A percentile compares a stretch with the other conserved stretches of the same genome.
Conservation (phyloP, 1,139 yeast genomes). For the Protomyces arabidopsidicola region DNA sequence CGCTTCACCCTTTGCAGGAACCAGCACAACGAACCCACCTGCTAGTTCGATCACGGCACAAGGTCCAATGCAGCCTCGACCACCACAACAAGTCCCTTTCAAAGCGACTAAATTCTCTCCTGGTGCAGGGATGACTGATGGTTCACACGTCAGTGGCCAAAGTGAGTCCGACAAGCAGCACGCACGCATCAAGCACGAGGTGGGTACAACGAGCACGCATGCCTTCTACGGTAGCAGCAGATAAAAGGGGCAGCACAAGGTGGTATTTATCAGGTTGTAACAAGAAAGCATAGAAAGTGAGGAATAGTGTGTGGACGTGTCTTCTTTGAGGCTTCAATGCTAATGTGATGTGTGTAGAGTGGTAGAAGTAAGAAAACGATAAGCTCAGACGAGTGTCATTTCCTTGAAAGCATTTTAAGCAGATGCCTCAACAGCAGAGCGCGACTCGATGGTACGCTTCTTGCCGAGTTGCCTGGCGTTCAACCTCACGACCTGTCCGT, state of each 20-base stretch:
- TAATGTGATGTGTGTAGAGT: not conserved
- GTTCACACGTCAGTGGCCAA: not conserved
- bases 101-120: not conserved
- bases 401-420: not conserved
- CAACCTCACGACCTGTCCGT: conserved; percentile 36
- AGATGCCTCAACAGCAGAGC: conserved; percentile 2
- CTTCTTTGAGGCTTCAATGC: not conserved
- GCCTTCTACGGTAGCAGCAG: not conserved
- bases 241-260: no score
- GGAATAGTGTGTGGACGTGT: no score
- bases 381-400: no score
- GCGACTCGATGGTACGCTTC: conserved; percentile 24
- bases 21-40: not conserved
- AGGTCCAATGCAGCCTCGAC: not conserved
- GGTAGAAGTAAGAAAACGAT: not conserved
- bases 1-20: not conserved
- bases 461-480: conserved; percentile 27
- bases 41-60: not conserved
- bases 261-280: no score
- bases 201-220: not conserved
- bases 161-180: not conserved
- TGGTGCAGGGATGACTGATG: not conserved
- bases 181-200: not conserved
- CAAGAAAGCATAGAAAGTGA: no score
- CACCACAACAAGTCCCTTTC: not conserved